Conservation (phyloP, 2,329 filamentous ascomycete genomes). For the Colletotrichum eleusines region DNA sequence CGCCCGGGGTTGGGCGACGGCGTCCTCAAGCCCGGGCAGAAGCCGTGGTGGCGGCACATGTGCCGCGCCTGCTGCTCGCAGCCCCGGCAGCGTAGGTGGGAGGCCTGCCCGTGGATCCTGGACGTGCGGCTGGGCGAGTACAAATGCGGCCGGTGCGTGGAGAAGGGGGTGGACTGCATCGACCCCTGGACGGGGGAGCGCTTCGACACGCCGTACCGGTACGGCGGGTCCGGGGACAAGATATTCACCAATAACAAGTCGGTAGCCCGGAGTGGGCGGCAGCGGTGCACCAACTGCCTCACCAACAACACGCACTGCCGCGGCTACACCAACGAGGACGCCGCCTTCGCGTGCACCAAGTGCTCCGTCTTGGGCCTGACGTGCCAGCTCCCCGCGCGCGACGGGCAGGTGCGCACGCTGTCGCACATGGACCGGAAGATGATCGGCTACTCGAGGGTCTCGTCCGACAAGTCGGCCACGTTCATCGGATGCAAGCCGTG, state of each 20-base stretch:
- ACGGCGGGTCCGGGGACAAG: constrained; percentile 2
- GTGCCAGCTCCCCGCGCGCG: constrained; percentile 18
- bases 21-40: constrained; percentile 25
- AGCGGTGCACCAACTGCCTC: constrained; percentile 28
- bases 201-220: constrained; percentile 36
- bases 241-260: not conserved
- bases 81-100: not conserved
- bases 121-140: constrained; percentile 33
- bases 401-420: not conserved
- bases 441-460: constrained; percentile 29
- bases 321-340: constrained; percentile 10
- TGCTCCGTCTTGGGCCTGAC: constrained; percentile 38
- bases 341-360: constrained; percentile 34
- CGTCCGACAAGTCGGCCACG: not conserved
- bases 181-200: constrained; percentile 36
- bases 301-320: constrained; percentile 25
- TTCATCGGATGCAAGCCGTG: constrained; percentile 34
- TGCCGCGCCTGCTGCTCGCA: constrained; percentile 38
- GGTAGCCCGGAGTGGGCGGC: not conserved
- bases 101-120: constrained; percentile 23
- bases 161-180: constrained; percentile 43
- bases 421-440: constrained; percentile 24
- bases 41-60: constrained; percentile 40
- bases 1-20: constrained; percentile 33
- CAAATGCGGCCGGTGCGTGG: constrained; percentile 42